These are phyloP conservation scores for Starmerella scarabaei DNA, from an alignment of 805 yeast species.

Conservation along the genomic window DNA sequence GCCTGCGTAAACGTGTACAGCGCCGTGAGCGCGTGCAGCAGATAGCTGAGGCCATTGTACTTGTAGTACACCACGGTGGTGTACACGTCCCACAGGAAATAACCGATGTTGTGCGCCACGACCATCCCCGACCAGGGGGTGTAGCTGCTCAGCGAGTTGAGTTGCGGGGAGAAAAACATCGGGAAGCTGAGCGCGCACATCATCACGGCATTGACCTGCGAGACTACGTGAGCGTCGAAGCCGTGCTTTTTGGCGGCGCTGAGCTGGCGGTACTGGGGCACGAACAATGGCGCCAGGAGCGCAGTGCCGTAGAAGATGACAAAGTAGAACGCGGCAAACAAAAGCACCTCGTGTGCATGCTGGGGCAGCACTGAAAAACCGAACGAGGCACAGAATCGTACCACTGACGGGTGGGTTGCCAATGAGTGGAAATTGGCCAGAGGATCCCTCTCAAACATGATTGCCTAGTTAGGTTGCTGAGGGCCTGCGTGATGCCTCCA, in stretches of 20 bases:
- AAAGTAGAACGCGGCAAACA: constrained; percentile 49
- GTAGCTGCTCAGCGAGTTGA: constrained; percentile 52
- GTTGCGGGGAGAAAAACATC: constrained; percentile 44
- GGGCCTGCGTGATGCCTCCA: too few species aligned
- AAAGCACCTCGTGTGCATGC: constrained; percentile 54
- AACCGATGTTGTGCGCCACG: constrained; percentile 62
- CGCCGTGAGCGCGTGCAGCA: constrained; percentile 75
- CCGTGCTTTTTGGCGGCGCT: constrained; percentile 42
- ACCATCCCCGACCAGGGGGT: constrained; percentile 68
- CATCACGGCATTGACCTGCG: constrained; percentile 68
- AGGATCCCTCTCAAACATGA: constrained; percentile 15
- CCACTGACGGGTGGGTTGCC: constrained; percentile 10
- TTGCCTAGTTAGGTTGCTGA: too few species aligned
- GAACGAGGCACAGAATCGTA: constrained; percentile 4
- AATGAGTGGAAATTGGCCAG: constrained; percentile 13
- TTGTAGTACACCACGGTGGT: constrained; percentile 53
- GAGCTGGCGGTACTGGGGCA: constrained; percentile 39
- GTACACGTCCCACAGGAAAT: constrained; percentile 78
- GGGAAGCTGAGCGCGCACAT: constrained; percentile 52
- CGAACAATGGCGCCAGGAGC: constrained; percentile 33
- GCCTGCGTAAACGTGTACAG: constrained; percentile 55
- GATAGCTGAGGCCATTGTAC: constrained; percentile 68
- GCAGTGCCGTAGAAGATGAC: constrained; percentile 43
- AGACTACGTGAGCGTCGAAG: constrained; percentile 82
- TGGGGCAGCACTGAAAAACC: constrained; percentile 25